Evolutionary conservation across 2,329 filamentous ascomycete species (phyloP), one percentile per base, ranked within the genome.

Genomic region (Fusarium phyllophilum): DNA sequence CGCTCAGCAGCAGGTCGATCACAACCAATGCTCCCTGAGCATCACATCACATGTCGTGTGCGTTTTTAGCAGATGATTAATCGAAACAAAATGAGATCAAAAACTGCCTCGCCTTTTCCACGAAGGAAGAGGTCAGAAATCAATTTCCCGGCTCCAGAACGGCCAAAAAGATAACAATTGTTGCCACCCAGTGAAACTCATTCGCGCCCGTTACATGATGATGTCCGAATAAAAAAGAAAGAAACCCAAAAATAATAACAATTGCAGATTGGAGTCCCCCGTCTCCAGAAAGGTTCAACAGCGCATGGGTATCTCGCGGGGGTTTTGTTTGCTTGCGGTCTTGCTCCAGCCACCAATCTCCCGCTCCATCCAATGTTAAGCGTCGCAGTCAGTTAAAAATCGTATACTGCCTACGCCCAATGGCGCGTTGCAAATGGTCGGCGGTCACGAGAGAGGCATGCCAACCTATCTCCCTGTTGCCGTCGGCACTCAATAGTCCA

Each of bases 231-330:
- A 48, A 72, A 76, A 66, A 15, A 70, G 48, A 75, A 77, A 62
- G 33, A 55, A 63, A 48, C 62, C 73, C 67, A 63, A 70, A 72
- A 72, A 67, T 22, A 68, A 75, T 59, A 68, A 63, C 63, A 77
- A 68, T 67, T 65, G 68, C 71, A 75, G 66, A 75, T 75, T 78
- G 74, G 75, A 78, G 77, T 70, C 70, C 75, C 70, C 77, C 74
- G 54, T 78, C 77, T 78, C 77, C 77, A 78, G 62, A 78, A 77
- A 73, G 52, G 66, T 68, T 74, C 69, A 75, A 71, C 67, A 75
- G 66, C 72, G 73, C 74, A 78, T 78, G 77, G 77, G 75, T 78
- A 78, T 78, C 76, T 78, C 66, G 73, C 75, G 75, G 73, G 70
- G 77, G 68, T 74, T 76, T 78, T 74, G 75, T 75, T 77, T 76